A percentile compares a stretch with the other conserved stretches of the same genome.
Evolutionary conservation across 2,329 filamentous ascomycete genomes (phyloP).

Genomic region (Colletotrichum eleusines): DNA sequence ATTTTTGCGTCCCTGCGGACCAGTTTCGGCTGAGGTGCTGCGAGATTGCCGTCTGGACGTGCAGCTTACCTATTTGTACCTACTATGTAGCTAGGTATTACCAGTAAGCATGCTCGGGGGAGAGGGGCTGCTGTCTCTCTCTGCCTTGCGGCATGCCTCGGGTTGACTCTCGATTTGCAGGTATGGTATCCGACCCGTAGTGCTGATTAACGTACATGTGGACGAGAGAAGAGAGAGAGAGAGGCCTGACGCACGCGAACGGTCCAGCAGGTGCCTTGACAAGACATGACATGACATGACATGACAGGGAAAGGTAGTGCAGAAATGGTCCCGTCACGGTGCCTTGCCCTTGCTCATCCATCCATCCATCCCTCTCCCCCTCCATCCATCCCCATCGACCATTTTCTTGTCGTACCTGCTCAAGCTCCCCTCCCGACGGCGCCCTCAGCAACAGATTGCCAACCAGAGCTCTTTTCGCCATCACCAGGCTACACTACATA

Average conservation of each 20-base stretch:
- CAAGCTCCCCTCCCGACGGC: constrained; percentile 6
- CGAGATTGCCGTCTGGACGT: constrained; percentile 20
- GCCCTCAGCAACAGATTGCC: constrained; percentile 11
- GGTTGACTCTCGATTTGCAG: too few relatives aligned
- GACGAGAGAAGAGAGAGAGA: constrained; percentile 8
- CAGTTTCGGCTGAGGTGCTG: constrained; percentile 26
- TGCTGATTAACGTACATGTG: constrained; percentile 7
- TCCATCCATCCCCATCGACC: neutral
- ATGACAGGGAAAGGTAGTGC: constrained; percentile 18
- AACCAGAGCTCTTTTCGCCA: constrained; percentile 17
- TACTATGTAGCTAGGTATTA: neutral
- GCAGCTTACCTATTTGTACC: neutral
- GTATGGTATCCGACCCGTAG: too few relatives aligned
- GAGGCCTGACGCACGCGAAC: neutral
- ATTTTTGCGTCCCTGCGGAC: constrained; percentile 12
- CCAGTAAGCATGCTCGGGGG: too few relatives aligned
- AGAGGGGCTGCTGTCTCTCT: neutral
- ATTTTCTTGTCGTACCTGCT: neutral
- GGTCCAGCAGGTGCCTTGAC: constrained; percentile 12
- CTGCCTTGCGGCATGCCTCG: constrained; percentile 30
- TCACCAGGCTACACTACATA: neutral
- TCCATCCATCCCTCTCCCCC: neutral
- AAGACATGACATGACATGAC: constrained; percentile 12
- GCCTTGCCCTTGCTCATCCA: neutral
- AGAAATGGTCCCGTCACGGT: neutral